phyloP scores from a whole-genome alignment of 139 green algal species.

The Tetratostichococcus sp. region DNA sequence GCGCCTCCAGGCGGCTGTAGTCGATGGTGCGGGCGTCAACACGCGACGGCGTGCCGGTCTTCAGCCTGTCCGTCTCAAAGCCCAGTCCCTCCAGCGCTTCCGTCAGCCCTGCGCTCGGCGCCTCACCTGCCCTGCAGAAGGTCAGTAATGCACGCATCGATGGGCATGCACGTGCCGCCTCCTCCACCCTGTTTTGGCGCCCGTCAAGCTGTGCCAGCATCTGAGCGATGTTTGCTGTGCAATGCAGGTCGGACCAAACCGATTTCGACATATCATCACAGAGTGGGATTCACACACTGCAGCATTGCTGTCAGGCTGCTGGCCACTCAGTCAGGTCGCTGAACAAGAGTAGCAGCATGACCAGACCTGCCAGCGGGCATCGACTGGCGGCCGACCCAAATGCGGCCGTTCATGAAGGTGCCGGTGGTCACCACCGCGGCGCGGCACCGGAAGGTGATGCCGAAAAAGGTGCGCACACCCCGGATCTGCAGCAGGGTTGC shows the following conservation, averaged over 20 bases:
- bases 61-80: slow-evolving; percentile 91
- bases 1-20: slow-evolving; percentile 66
- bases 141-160: background rate
- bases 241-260: no score
- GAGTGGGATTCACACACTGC: no score
- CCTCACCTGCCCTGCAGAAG: slow-evolving; percentile 75
- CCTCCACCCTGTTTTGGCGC: no score
- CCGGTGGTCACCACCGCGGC: slow-evolving; percentile 90
- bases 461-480: slow-evolving; percentile 91
- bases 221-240: no score
- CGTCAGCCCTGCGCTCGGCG: slow-evolving; percentile 81
- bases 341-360: no score
- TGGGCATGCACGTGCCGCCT: no score
- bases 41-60: slow-evolving; percentile 93
- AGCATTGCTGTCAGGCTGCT: no score
- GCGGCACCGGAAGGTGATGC: slow-evolving; percentile 73
- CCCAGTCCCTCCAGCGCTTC: slow-evolving; percentile 80
- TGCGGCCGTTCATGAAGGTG: slow-evolving; percentile 97
- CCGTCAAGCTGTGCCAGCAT: no score
- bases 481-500: background rate
- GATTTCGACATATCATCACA: no score
- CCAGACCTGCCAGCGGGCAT: slow-evolving; percentile 78
- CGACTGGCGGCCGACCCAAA: slow-evolving; percentile 88
- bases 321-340: no score
- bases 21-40: slow-evolving; percentile 88